These are phyloP conservation scores for Rhododendron henanense DNA, from an alignment of 148 eudicot species.

Conservation along the genomic window DNA sequence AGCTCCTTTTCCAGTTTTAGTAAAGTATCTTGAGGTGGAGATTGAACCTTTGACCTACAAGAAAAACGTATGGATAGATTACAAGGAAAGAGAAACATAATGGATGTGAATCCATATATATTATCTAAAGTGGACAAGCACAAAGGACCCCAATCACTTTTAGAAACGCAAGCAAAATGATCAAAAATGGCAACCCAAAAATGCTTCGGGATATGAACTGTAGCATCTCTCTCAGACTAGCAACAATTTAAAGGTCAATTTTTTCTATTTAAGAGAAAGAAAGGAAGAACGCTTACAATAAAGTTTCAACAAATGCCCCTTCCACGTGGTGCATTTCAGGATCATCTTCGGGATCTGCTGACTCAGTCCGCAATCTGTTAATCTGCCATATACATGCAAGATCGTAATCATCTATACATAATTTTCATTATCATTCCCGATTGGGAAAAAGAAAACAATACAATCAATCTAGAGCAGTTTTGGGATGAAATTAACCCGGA, in stretches of 20 bases:
- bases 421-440: neutral
- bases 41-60: slow-evolving; percentile 66
- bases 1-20: slow-evolving; percentile 68
- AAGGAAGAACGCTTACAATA: slow-evolving; percentile 37
- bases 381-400: slow-evolving; percentile 28
- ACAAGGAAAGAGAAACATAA: neutral
- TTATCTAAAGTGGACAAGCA: neutral
- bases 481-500: neutral
- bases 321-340: slow-evolving; percentile 82
- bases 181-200: neutral
- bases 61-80: neutral
- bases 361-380: slow-evolving; percentile 50
- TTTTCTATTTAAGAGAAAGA: neutral
- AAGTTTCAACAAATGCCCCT: slow-evolving; percentile 83
- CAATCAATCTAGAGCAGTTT: neutral
- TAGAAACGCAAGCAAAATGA: neutral
- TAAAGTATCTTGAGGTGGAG: slow-evolving; percentile 79
- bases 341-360: slow-evolving; percentile 62
- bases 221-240: neutral
- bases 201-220: neutral
- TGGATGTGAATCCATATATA: neutral
- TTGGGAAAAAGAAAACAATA: neutral
- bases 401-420: neutral
- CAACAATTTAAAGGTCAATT: neutral
- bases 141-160: neutral